Percentiles rank a stretch among this genome's conserved stretches.
Conservation (phyloP, 768 basidiomycete species). For the Arthromyces matolae region DNA sequence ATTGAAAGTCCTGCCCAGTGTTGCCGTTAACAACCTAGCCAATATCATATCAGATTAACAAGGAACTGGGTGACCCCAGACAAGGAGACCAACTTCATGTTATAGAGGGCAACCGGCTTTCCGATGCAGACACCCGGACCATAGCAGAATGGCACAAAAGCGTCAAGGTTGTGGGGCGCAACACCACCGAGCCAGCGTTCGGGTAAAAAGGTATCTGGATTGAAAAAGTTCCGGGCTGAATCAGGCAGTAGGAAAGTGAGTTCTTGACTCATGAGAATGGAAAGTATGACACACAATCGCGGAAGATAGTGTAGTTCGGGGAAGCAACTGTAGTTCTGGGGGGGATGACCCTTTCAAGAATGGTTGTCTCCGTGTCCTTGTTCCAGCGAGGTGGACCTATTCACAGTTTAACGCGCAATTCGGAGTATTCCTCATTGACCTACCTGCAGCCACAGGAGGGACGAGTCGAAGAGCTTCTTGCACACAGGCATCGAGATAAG, state of each 20-base stretch:
- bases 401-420: no score
- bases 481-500: constrained; percentile 23
- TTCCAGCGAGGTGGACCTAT: constrained; percentile 15
- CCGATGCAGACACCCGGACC: constrained; percentile 22
- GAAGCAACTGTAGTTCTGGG: constrained; percentile 13
- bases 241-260: not conserved
- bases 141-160: constrained; percentile 20
- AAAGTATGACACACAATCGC: constrained; percentile 9
- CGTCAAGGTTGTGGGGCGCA: constrained; percentile 11
- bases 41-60: not conserved
- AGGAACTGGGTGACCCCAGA: not conserved
- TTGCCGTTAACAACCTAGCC: constrained; percentile 14
- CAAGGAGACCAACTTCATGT: constrained; percentile 21
- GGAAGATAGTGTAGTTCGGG: constrained; percentile 15
- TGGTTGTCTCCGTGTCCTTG: constrained; percentile 1
- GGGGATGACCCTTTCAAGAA: constrained; percentile 8
- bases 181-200: constrained; percentile 17
- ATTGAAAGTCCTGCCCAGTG: constrained; percentile 13
- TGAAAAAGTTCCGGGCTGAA: constrained; percentile 16
- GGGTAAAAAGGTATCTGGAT: constrained; percentile 19
- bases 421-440: no score
- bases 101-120: constrained; percentile 23
- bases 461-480: constrained; percentile 22
- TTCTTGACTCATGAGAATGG: not conserved
- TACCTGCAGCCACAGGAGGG: constrained; percentile 21